Base-by-base conservation (phyloP, 371 early-diverging fungal genomes). In the Mortierella sp. region DNA sequence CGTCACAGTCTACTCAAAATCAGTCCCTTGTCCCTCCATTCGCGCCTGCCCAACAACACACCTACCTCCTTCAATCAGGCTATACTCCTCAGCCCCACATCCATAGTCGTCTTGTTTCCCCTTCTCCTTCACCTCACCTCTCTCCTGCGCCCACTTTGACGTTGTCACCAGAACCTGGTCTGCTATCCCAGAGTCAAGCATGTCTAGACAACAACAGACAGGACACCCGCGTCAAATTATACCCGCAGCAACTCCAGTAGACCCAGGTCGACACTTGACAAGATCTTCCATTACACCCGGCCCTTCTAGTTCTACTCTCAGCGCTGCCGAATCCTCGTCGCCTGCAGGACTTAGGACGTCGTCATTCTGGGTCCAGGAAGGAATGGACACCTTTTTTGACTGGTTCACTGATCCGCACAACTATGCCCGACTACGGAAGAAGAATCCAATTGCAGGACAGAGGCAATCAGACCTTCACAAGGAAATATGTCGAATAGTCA, bases 381-480 rank as follows among this genome's bases (percentile, higher is more conserved):
- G 78, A 50, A 78, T 74, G 78, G 34, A 26, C 24, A 73, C 70
- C 3, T 69, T 78, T 69, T 67, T 78, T 54, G 73, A 73, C 59
- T 78, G 79, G 74, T 8, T 74, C 5, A 78, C 59, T 8, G 34
- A 78, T 48, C 74, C 79, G 5, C 40, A 53, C 54, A 69, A 69
- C 70, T 69, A 78, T 54, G 19, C 19, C 9, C 67, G 73, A 69
- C 24, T 78, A 48, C 61, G 53, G 13, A 73, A 73, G 40, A 67
- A 78, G 43, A n/a, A 72, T 37, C 69, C 78, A 54, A n/a, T 40
- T 14, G 26, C 73, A 28, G 69, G 78, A 4, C 69, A 73, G 19
- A 72, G 40, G 19, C 31, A 10, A 3, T n/a, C 34, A 43, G 78
- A 78, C 46, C 10, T 77, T 5, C 72, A n/a, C 13, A 72, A 64